Percentiles rank a stretch among this genome's conserved stretches.
Evolutionary conservation across 164 flowering plant species (phyloP).

Genomic region (Umbellularia californica): DNA sequence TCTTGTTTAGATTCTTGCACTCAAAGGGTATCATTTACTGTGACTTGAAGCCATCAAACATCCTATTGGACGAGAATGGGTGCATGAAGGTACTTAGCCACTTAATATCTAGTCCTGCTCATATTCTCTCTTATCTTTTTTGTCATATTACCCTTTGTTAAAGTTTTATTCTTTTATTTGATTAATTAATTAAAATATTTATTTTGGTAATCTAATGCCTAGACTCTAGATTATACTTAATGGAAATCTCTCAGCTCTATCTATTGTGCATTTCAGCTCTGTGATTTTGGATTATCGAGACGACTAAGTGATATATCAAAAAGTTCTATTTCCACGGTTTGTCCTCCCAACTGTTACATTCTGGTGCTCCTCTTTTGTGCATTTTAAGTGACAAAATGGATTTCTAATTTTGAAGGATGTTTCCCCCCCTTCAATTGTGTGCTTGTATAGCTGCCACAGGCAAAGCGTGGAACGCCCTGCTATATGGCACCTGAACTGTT

Average conservation of each 20-base stretch:
- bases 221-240: background rate
- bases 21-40: constrained; percentile 91
- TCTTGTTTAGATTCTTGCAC: constrained; percentile 66
- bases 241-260: background rate
- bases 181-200: no score
- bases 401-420: background rate
- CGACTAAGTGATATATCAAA: constrained; percentile 72
- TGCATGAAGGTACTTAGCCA: constrained; percentile 59
- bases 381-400: background rate
- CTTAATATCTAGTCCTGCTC: background rate
- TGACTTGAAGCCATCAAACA: constrained; percentile 94
- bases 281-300: constrained; percentile 94
- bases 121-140: background rate
- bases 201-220: background rate
- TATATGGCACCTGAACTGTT: constrained; percentile 99
- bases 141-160: background rate
- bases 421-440: background rate
- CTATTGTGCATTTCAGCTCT: constrained; percentile 52
- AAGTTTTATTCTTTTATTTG: background rate
- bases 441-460: constrained; percentile 66
- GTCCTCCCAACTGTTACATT: constrained; percentile 14
- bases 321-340: constrained; percentile 66
- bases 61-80: constrained; percentile 92
- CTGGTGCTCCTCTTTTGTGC: background rate
- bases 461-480: constrained; percentile 95